These are phyloP conservation scores for Kernera saxatilis DNA, from an alignment of 345 rosid genomes.

Conservation along the genomic window DNA sequence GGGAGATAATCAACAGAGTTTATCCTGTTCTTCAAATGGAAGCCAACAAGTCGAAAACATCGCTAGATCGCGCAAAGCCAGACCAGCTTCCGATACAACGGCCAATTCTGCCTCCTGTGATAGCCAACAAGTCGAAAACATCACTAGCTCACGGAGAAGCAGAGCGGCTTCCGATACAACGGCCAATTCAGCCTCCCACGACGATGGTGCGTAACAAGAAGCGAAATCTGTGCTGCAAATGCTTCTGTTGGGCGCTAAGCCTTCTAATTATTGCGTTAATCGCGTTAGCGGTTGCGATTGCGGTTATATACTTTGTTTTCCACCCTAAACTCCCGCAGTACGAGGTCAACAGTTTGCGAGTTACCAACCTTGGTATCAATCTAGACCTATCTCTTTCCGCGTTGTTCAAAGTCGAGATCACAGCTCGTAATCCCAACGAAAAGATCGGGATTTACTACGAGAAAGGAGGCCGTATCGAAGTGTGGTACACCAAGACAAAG, in stretches of 20 bases:
- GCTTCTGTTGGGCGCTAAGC: slow-evolving; percentile 55
- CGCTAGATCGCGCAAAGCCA: slow-evolving; percentile 16
- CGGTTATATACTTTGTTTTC: slow-evolving; percentile 61
- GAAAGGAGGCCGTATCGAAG: slow-evolving; percentile 57
- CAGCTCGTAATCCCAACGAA: slow-evolving; percentile 77
- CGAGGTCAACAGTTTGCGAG: slow-evolving; percentile 54
- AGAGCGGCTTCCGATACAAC: slow-evolving; percentile 11
- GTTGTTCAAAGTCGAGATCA: slow-evolving; percentile 62
- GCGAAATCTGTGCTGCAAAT: slow-evolving; percentile 53
- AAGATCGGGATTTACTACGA: slow-evolving; percentile 78
- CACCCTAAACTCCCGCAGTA: slow-evolving; percentile 70
- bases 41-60: slow-evolving; percentile 29
- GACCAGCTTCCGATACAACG: slow-evolving; percentile 10
- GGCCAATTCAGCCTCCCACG: slow-evolving; percentile 19
- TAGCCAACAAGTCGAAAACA: slow-evolving; percentile 23
- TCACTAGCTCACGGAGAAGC: slow-evolving; percentile 21
- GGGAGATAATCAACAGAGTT: slow-evolving; percentile 44
- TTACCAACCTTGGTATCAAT: slow-evolving; percentile 64
- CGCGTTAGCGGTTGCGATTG: slow-evolving; percentile 40
- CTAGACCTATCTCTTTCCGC: slow-evolving; percentile 59
- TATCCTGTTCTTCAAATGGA: slow-evolving; percentile 39
- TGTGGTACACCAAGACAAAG: slow-evolving; percentile 58
- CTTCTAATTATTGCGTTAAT: slow-evolving; percentile 39
- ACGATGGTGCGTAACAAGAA: slow-evolving; percentile 26
- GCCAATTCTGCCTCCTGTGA: slow-evolving; percentile 11